These are phyloP conservation scores for Vanrija pseudolonga DNA, from an alignment of 1,284 basidiomycete species.

Conservation along the genomic window DNA sequence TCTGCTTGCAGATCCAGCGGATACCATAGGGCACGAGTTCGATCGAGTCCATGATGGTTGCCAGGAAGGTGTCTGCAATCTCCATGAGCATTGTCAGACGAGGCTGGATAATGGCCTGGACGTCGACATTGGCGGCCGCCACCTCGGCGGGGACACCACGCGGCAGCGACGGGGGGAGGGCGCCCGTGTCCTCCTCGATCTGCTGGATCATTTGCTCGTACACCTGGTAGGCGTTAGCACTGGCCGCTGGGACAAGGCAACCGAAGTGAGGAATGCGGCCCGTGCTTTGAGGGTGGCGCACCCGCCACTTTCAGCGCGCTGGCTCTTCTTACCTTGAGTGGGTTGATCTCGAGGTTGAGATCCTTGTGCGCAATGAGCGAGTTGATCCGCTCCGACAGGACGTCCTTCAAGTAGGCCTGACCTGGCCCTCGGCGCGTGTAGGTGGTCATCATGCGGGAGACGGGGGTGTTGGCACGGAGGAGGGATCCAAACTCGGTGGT, in stretches of 20 bases:
- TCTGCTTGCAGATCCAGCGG: slow-evolving; percentile 99
- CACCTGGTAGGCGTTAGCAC: slow-evolving; percentile 55
- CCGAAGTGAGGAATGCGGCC: background rate
- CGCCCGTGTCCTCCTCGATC: slow-evolving; percentile 93
- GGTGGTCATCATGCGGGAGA: slow-evolving; percentile 99
- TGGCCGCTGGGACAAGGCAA: no score
- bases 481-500: slow-evolving; percentile 97
- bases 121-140: slow-evolving; percentile 88
- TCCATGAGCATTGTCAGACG: slow-evolving; percentile 98
- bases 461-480: slow-evolving; percentile 95
- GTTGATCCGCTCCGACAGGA: slow-evolving; percentile 95
- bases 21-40: slow-evolving; percentile 98
- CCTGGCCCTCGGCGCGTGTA: slow-evolving; percentile 97
- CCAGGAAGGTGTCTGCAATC: slow-evolving; percentile 93
- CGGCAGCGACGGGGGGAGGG: slow-evolving; percentile 81
- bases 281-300: background rate
- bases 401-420: slow-evolving; percentile 94
- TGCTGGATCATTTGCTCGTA: slow-evolving; percentile 99
- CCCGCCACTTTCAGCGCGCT: background rate
- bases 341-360: slow-evolving; percentile 96
- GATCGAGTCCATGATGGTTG: slow-evolving; percentile 97
- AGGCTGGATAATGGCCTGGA: slow-evolving; percentile 94
- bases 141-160: slow-evolving; percentile 87
- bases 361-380: slow-evolving; percentile 98
- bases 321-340: slow-evolving; percentile 69